phyloP scores from a whole-genome alignment of 2,329 filamentous ascomycete genomes.

The Calonectria fujianensis region DNA sequence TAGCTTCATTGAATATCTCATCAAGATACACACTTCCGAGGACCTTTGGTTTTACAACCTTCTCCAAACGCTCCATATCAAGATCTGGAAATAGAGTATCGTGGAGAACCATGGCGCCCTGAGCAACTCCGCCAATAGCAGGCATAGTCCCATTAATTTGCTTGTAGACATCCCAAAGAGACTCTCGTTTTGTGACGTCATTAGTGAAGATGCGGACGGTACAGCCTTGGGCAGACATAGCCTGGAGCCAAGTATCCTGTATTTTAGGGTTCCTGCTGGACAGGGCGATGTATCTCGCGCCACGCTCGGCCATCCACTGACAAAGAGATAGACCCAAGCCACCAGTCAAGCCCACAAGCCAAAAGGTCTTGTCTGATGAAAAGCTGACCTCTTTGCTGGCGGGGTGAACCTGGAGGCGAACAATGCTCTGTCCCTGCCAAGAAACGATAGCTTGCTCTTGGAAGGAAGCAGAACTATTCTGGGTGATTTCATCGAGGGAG shows the following conservation, averaged over 20 bases:
- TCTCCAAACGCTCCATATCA: constrained; percentile 54
- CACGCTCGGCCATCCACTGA: constrained; percentile 63
- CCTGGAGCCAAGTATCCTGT: constrained; percentile 54
- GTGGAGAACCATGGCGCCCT: constrained; percentile 66
- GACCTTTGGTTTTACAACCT: constrained; percentile 61
- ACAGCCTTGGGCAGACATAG: constrained; percentile 23
- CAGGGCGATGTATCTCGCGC: constrained; percentile 62
- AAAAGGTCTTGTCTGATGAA: constrained; percentile 56
- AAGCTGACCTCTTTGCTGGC: constrained; percentile 44
- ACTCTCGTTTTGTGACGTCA: constrained; percentile 40
- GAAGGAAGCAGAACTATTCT: not conserved
- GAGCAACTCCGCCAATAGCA: constrained; percentile 63
- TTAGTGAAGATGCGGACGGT: constrained; percentile 35
- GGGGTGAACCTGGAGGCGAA: not conserved
- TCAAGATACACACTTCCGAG: constrained; percentile 59
- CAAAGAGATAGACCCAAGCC: constrained; percentile 61
- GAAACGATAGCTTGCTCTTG: constrained; percentile 12
- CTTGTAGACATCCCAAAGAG: constrained; percentile 31
- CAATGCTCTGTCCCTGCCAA: not conserved
- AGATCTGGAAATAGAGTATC: constrained; percentile 60
- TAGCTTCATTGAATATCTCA: constrained; percentile 53
- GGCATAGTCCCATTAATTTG: constrained; percentile 53
- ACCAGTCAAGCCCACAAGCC: constrained; percentile 59
- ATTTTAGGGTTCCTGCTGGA: constrained; percentile 62
- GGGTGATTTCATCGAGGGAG: constrained; percentile 6